These are phyloP conservation scores for Farysia itapuensis DNA, from an alignment of 1,284 basidiomycete genomes.

Conservation along the genomic window DNA sequence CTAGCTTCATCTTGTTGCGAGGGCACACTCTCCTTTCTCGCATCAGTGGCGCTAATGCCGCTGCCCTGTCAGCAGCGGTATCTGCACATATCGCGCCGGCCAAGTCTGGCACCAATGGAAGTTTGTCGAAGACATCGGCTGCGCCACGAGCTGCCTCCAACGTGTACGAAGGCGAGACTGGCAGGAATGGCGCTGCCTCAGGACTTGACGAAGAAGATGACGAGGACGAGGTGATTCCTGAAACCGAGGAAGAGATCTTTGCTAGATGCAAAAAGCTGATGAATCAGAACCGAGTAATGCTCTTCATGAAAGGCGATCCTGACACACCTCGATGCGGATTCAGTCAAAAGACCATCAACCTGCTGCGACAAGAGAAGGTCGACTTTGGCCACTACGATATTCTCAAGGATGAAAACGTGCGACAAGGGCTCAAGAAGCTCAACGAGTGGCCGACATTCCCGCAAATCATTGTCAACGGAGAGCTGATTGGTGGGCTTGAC, in stretches of 20 bases:
- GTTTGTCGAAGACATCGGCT: slow-evolving; percentile 44
- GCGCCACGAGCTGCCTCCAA: slow-evolving; percentile 42
- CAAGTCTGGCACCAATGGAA: slow-evolving; percentile 54
- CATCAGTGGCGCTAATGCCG: slow-evolving; percentile 79
- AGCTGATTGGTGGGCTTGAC: slow-evolving; percentile 71
- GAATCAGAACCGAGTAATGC: slow-evolving; percentile 70
- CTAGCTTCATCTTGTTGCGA: slow-evolving; percentile 78
- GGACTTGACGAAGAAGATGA: slow-evolving; percentile 25
- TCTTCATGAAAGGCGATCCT: slow-evolving; percentile 98
- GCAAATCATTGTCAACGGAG: slow-evolving; percentile 71
- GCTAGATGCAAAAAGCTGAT: slow-evolving; percentile 70
- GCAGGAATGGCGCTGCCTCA: slow-evolving; percentile 8
- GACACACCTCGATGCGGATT: slow-evolving; percentile 74
- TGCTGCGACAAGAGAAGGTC: slow-evolving; percentile 68
- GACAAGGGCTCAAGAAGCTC: slow-evolving; percentile 80
- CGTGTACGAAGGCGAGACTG: slow-evolving; percentile 24
- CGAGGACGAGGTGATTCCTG: slow-evolving; percentile 55
- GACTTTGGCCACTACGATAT: slow-evolving; percentile 76
- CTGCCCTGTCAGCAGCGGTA: slow-evolving; percentile 70
- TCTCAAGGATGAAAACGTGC: slow-evolving; percentile 72
- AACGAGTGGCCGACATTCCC: slow-evolving; percentile 76
- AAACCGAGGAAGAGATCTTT: slow-evolving; percentile 71
- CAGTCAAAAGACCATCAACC: slow-evolving; percentile 70
- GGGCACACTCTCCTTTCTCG: slow-evolving; percentile 84
- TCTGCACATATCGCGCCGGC: slow-evolving; percentile 62